Conservation (phyloP, 768 basidiomycete genomes). For the Rhizopogon sp. region DNA sequence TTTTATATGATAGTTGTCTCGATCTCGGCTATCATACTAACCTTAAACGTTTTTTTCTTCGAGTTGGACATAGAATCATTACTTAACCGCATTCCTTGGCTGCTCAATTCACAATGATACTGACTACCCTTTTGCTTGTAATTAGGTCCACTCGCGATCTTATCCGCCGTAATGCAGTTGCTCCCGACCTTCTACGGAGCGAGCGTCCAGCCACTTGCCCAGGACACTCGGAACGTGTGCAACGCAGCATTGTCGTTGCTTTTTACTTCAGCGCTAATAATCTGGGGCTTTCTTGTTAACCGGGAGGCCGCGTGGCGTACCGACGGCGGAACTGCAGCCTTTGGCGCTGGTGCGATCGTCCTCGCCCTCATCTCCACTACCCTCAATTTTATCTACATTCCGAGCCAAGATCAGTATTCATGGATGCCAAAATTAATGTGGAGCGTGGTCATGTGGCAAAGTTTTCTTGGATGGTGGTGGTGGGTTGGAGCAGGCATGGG, state of each 20-base stretch:
- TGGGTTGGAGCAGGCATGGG: conserved; percentile 95
- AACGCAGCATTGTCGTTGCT: conserved; percentile 95
- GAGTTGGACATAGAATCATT: background rate
- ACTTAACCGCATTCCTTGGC: background rate
- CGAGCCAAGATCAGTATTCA: conserved; percentile 74
- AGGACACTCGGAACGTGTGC: conserved; percentile 87
- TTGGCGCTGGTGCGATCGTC: conserved; percentile 77
- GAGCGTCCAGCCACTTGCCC: conserved; percentile 49
- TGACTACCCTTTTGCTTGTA: background rate
- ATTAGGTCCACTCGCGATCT: conserved; percentile 76
- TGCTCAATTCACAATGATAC: background rate
- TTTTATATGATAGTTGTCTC: background rate
- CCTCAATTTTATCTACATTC: conserved; percentile 86
- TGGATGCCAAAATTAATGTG: conserved; percentile 92
- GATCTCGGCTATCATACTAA: background rate
- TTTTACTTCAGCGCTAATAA: conserved; percentile 82
- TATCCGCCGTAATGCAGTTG: conserved; percentile 81
- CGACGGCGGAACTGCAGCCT: conserved; percentile 93
- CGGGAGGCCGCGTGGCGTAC: conserved; percentile 91
- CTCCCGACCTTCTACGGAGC: conserved; percentile 48
- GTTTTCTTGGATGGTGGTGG: conserved; percentile 98
- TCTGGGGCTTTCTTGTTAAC: conserved; percentile 93
- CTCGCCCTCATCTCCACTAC: conserved; percentile 82
- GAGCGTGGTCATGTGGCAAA: conserved; percentile 95
- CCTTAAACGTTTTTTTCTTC: too few species aligned